phyloP scores from a whole-genome alignment of 768 basidiomycete genomes.

The Boletus bicolor region DNA sequence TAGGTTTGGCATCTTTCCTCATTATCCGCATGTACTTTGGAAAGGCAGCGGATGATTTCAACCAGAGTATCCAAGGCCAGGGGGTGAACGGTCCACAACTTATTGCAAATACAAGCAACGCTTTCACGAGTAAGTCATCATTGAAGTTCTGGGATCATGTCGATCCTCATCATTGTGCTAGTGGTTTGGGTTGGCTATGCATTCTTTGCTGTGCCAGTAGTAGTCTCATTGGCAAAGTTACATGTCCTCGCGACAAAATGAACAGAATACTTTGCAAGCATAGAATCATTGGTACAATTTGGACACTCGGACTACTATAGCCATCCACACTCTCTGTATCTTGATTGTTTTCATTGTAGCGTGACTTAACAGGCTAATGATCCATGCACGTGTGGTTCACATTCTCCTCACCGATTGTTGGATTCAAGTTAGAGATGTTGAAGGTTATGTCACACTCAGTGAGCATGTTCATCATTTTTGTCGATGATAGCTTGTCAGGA shows the following conservation, averaged over 20 bases:
- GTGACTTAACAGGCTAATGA: background rate
- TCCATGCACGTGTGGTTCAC: background rate
- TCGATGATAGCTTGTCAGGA: background rate
- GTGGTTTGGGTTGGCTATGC: slow-evolving; percentile 81
- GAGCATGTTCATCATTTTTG: too few relatives aligned
- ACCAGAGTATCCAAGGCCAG: slow-evolving; percentile 51
- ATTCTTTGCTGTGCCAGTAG: slow-evolving; percentile 68
- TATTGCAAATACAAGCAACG: slow-evolving; percentile 62
- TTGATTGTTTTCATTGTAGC: background rate
- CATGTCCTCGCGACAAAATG: slow-evolving; percentile 52
- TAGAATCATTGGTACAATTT: background rate
- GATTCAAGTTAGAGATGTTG: background rate
- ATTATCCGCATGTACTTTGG: slow-evolving; percentile 80
- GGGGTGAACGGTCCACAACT: slow-evolving; percentile 56
- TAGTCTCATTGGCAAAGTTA: slow-evolving; percentile 64
- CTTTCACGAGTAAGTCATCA: slow-evolving; percentile 62
- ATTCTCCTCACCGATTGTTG: background rate
- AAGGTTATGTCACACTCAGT: too few relatives aligned
- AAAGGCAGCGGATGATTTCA: slow-evolving; percentile 77
- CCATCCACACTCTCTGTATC: background rate
- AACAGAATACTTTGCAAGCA: slow-evolving; percentile 9
- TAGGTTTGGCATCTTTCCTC: slow-evolving; percentile 67
- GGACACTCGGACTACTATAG: background rate
- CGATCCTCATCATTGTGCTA: slow-evolving; percentile 25
- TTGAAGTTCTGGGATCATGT: background rate